Evolutionary conservation across 495 filamentous ascomycete species (phyloP).

Genomic region (Cercophora sp.): DNA sequence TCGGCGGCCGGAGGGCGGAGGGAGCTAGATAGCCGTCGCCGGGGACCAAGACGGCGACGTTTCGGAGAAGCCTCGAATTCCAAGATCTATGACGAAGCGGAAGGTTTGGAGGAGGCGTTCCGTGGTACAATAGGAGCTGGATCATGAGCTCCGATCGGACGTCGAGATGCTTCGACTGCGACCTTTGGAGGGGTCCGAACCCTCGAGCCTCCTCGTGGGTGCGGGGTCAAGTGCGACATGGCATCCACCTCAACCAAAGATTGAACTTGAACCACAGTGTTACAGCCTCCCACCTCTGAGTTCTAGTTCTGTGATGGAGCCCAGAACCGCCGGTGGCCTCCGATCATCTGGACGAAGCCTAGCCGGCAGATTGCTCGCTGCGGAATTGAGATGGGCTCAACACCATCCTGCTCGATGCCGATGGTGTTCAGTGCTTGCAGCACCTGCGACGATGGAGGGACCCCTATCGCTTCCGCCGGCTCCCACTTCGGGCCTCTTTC

Average conservation of each 20-base stretch:
- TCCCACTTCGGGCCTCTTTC: conserved; percentile 2
- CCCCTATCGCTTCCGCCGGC: conserved; percentile 6
- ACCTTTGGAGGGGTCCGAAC: conserved; percentile 2
- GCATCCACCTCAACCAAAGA: neutral
- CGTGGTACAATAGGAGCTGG: too few species aligned
- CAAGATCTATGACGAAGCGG: too few species aligned
- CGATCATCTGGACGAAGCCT: neutral
- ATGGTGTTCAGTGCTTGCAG: conserved; percentile 9
- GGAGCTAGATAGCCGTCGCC: too few species aligned
- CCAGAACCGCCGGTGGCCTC: neutral
- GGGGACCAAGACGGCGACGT: neutral
- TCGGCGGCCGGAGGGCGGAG: too few species aligned
- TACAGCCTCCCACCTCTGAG: neutral
- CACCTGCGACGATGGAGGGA: conserved; percentile 10
- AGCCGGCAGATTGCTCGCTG: neutral
- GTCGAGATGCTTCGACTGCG: neutral
- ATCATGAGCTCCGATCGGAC: neutral
- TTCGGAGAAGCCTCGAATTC: neutral
- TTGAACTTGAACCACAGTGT: neutral
- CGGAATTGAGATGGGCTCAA: neutral
- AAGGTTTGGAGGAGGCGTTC: too few species aligned
- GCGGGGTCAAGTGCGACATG: conserved; percentile 20
- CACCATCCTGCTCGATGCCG: neutral
- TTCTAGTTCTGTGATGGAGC: too few species aligned
- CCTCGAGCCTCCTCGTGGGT: conserved; percentile 26